Percentiles rank a stretch among this genome's conserved stretches.
phyloP scores from a whole-genome alignment of 768 basidiomycete species.

The Termitomyces sp. region DNA sequence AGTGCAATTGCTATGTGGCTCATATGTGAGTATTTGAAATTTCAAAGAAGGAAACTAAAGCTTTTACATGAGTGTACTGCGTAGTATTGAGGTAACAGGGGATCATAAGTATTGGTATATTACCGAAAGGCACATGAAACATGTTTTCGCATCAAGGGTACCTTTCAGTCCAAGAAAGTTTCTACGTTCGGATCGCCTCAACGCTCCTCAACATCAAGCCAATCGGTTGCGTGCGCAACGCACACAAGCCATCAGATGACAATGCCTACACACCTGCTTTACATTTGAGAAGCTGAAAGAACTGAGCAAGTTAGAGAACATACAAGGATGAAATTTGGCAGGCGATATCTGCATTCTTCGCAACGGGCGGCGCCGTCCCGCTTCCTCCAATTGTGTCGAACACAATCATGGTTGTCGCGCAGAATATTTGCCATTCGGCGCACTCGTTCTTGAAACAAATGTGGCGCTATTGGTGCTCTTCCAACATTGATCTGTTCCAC shows the following conservation, averaged over 20 bases:
- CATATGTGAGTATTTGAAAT: no score
- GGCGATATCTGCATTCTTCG: conserved; percentile 29
- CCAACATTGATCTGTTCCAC: conserved; percentile 25
- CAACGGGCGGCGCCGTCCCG: conserved; percentile 36
- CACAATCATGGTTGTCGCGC: conserved; percentile 50
- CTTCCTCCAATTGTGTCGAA: conserved; percentile 36
- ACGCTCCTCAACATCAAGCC: conserved; percentile 1
- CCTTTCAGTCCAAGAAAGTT: neutral
- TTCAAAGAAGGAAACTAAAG: no score
- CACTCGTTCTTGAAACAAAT: conserved; percentile 23
- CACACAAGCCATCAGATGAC: conserved; percentile 30
- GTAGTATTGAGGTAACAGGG: neutral
- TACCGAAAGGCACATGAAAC: neutral
- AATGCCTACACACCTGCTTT: conserved; percentile 27
- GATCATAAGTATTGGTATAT: neutral
- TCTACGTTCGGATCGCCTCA: neutral
- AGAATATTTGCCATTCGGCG: conserved; percentile 29
- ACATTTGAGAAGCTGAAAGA: conserved; percentile 14
- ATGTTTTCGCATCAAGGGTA: neutral
- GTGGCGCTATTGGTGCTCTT: conserved; percentile 22
- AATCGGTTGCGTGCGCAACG: conserved; percentile 34
- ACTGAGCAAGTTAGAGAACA: neutral
- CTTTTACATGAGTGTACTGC: no score
- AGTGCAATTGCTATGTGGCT: no score
- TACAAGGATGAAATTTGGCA: conserved; percentile 12